Base-by-base conservation (phyloP, 306 rosid species). In the Hylodesmum podocarpum region DNA sequence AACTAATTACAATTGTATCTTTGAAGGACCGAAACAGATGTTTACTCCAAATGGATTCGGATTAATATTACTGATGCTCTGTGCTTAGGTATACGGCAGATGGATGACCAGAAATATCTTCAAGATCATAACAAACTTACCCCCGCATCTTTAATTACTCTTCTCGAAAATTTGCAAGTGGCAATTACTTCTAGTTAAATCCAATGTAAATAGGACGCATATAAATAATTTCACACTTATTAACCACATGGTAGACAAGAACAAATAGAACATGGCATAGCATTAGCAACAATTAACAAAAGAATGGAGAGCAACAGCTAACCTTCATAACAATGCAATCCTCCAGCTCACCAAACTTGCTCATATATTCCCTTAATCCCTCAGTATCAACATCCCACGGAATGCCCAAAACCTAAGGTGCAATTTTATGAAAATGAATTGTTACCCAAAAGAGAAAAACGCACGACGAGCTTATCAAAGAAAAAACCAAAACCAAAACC, bases 261-360 rank as follows among this genome's bases (percentile, higher is more conserved):
- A 62, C 18, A 13, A 27, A 40, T 18, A 3, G 46, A 58, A 14
- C 22, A 65, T 21, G 59, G 40, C 4, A 24, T 6, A 33, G 36
- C 36, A 59, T n/a, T 4, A 3, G 6, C 37, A 33, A 53, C 12
- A 51, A 3, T 61, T 12, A 19, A 18, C 6, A 43, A 27, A 44
- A n/a, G 39, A 63, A 51, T 27, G 4, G 63, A 37, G 44, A 47
- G 15, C 16, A 18, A 15, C 7, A 65, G 46, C 95, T 61, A 65
- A 92, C 97, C 97, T 86, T 90, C 97, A 92, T 92, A 7, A 92
- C 97, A 80, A 92, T 88, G 59, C 96, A 90, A 87, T 92, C 97
- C 75, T 92, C 96, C 85, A 90, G 84, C 13, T 92, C 96, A 11
- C 97, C 96, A 79, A 78, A 92, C 80, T 92, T 92, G 88, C 78